Evolutionary conservation across 2,329 filamentous ascomycete species (phyloP).

Genomic region (Fusarium longipes): DNA sequence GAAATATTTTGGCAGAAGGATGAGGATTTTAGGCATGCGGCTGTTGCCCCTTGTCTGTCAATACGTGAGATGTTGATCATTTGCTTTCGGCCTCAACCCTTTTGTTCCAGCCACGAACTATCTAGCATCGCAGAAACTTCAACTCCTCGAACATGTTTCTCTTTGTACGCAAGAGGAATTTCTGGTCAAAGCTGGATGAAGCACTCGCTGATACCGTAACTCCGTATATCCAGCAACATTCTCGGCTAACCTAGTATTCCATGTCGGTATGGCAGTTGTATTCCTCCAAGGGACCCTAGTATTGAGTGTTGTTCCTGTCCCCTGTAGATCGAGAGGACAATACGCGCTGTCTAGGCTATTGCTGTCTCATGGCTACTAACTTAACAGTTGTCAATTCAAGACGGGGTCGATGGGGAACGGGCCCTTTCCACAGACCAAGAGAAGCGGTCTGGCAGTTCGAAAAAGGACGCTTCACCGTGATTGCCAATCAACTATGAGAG

Average conservation of each 20-base stretch:
- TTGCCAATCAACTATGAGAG: constrained; percentile 33
- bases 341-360: constrained; percentile 34
- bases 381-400: constrained; percentile 36
- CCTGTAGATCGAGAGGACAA: constrained; percentile 15
- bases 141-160: constrained; percentile 13
- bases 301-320: constrained; percentile 13
- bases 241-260: constrained; percentile 37
- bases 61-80: constrained; percentile 10
- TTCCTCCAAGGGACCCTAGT: constrained; percentile 17
- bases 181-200: constrained; percentile 7
- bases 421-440: constrained; percentile 30
- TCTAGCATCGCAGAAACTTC: constrained; percentile 14
- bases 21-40: constrained; percentile 6
- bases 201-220: background rate
- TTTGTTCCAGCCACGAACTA: constrained; percentile 18
- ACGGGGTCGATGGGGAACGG: constrained; percentile 41
- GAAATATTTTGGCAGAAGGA: constrained; percentile 2
- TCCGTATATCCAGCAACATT: background rate
- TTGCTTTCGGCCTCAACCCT: constrained; percentile 5
- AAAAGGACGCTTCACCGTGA: constrained; percentile 28
- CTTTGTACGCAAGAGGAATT: constrained; percentile 6
- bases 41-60: background rate
- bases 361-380: constrained; percentile 15
- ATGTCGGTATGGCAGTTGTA: constrained; percentile 22
- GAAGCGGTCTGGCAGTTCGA: constrained; percentile 43